Conservation (phyloP, 2,329 filamentous ascomycete genomes). For the Epichloe hybrida region DNA sequence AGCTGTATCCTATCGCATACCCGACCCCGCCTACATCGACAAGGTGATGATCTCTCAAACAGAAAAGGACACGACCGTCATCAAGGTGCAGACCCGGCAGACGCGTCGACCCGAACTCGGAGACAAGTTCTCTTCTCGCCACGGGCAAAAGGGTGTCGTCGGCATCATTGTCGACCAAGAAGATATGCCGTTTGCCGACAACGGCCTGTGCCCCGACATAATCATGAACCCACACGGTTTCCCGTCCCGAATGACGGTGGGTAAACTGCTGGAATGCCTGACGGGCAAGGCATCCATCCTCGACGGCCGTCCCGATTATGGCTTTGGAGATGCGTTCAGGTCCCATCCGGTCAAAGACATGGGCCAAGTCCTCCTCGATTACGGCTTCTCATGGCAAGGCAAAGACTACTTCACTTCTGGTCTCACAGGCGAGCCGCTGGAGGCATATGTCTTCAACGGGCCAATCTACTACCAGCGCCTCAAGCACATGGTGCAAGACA, state of each 20-base stretch:
- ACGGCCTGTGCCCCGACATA: slow-evolving; percentile 86
- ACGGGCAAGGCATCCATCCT: slow-evolving; percentile 89
- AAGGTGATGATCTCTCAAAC: slow-evolving; percentile 90
- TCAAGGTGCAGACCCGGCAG: slow-evolving; percentile 95
- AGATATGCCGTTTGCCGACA: slow-evolving; percentile 91
- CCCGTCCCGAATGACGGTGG: slow-evolving; percentile 97
- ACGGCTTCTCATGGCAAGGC: slow-evolving; percentile 92
- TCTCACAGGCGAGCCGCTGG: slow-evolving; percentile 84
- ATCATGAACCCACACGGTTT: slow-evolving; percentile 99
- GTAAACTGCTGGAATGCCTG: slow-evolving; percentile 90
- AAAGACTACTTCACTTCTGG: slow-evolving; percentile 95
- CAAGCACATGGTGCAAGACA: slow-evolving; percentile 99
- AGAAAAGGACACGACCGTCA: slow-evolving; percentile 70
- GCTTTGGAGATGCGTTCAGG: slow-evolving; percentile 68
- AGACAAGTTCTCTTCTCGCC: slow-evolving; percentile 96
- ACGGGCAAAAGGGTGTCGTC: slow-evolving; percentile 96
- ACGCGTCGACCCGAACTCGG: slow-evolving; percentile 88
- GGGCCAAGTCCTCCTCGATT: slow-evolving; percentile 67
- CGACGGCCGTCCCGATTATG: slow-evolving; percentile 75
- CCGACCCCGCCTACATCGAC: slow-evolving; percentile 82
- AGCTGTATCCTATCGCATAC: slow-evolving; percentile 65
- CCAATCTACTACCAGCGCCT: slow-evolving; percentile 99
- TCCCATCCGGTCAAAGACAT: slow-evolving; percentile 78
- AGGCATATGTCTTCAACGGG: slow-evolving; percentile 95
- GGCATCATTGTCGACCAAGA: slow-evolving; percentile 94